A percentile compares a stretch with the other conserved stretches of the same genome.
Conservation (phyloP, 75 land plant species). For the Cunninghamia lanceolata region DNA sequence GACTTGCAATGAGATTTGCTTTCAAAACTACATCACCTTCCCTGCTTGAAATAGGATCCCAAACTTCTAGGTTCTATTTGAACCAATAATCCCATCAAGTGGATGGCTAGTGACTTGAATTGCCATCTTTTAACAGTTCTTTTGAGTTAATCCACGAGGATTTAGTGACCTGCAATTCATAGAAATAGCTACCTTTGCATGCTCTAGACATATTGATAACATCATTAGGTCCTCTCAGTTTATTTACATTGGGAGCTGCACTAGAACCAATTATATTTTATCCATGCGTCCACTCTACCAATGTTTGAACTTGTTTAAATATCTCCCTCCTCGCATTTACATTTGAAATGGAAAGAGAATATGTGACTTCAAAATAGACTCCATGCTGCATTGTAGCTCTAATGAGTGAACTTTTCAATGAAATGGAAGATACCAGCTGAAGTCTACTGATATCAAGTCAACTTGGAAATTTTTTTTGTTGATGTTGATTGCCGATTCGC, state of each 20-base stretch:
- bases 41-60: slow-evolving; percentile 94
- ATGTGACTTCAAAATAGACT: slow-evolving; percentile 79
- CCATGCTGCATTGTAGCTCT: slow-evolving; percentile 83
- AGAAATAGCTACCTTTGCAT: slow-evolving; percentile 75
- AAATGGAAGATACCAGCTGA: too few species aligned
- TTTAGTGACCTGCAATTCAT: slow-evolving; percentile 74
- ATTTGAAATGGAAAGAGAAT: slow-evolving; percentile 60
- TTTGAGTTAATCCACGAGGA: slow-evolving; percentile 63
- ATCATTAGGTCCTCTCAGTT: slow-evolving; percentile 88
- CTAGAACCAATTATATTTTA: slow-evolving; percentile 77
- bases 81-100: slow-evolving; percentile 18
- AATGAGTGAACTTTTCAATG: too few species aligned
- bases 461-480: too few species aligned
- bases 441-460: too few species aligned
- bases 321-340: slow-evolving; percentile 53
- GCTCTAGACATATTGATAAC: slow-evolving; percentile 69
- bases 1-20: neutral
- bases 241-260: slow-evolving; percentile 53
- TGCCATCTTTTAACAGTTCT: slow-evolving; percentile 63
- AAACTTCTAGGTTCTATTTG: slow-evolving; percentile 28
- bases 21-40: slow-evolving; percentile 55
- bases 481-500: too few species aligned
- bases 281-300: slow-evolving; percentile 69
- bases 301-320: slow-evolving; percentile 50
- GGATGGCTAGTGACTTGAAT: slow-evolving; percentile 58